These are phyloP conservation scores for Dittrichia graveolens DNA, from an alignment of 129 eudicot genomes.

Conservation along the genomic window DNA sequence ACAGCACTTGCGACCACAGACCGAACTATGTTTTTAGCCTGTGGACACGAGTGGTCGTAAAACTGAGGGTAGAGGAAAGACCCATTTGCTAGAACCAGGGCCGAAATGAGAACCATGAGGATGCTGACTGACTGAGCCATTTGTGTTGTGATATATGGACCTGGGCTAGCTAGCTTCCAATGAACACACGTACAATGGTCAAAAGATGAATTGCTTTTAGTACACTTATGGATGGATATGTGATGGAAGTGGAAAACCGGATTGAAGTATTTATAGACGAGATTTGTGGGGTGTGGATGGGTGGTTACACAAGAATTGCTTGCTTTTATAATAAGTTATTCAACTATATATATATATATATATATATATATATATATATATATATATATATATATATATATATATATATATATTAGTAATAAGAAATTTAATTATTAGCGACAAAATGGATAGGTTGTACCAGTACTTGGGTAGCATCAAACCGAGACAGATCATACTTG, in stretches of 20 bases:
- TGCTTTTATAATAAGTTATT: neutral
- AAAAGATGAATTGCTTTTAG: neutral
- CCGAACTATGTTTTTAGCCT: slow-evolving; percentile 51
- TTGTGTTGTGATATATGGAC: slow-evolving; percentile 9
- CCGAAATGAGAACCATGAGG: slow-evolving; percentile 34
- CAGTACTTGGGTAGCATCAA: too few relatives aligned
- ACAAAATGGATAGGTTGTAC: too few relatives aligned
- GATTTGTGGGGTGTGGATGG: neutral
- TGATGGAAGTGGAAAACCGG: slow-evolving; percentile 28
- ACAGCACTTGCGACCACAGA: slow-evolving; percentile 80
- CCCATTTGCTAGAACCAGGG: slow-evolving; percentile 31
- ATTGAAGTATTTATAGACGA: slow-evolving; percentile 27
- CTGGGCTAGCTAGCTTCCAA: slow-evolving; percentile 16
- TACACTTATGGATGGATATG: slow-evolving; percentile 3
- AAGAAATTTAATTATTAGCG: too few relatives aligned
- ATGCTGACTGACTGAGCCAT: slow-evolving; percentile 34
- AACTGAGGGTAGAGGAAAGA: slow-evolving; percentile 42
- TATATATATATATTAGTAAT: too few relatives aligned
- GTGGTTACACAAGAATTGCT: slow-evolving; percentile 40
- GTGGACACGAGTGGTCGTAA: slow-evolving; percentile 63
- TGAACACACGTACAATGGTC: neutral
- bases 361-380: too few relatives aligned
- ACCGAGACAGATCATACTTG: too few relatives aligned
- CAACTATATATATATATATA: too few relatives aligned
- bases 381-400: too few relatives aligned